phyloP scores from a whole-genome alignment of 495 filamentous ascomycete species.

The Lasiosphaeria miniovina region DNA sequence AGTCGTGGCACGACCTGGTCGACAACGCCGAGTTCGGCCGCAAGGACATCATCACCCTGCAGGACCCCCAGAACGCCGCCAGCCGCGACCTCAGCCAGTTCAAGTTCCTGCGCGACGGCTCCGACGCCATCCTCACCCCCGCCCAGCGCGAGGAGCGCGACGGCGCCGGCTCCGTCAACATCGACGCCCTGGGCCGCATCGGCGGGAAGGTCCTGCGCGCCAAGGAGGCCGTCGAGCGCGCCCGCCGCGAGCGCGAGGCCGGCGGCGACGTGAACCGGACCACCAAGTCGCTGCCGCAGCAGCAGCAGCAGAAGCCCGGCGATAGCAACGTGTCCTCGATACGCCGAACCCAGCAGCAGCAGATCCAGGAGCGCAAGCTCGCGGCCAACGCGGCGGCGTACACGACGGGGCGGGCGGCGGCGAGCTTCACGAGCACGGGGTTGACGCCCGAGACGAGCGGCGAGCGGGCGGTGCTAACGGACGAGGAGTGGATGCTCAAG shows the following conservation, averaged over 20 bases:
- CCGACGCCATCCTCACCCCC: conserved; percentile 58
- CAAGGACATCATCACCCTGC: conserved; percentile 92
- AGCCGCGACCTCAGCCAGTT: conserved; percentile 82
- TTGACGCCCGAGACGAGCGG: conserved; percentile 85
- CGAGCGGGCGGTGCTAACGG: conserved; percentile 78
- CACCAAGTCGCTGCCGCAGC: conserved; percentile 18
- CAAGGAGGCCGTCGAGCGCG: conserved; percentile 84
- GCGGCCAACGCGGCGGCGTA: conserved; percentile 85
- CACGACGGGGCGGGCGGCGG: conserved; percentile 89
- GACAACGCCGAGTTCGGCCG: conserved; percentile 83
- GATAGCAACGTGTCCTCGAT: background rate
- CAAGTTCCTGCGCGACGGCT: conserved; percentile 84
- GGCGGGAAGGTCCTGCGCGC: conserved; percentile 86
- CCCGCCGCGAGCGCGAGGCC: conserved; percentile 55
- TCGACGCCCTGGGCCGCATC: conserved; percentile 67
- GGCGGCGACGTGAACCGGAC: conserved; percentile 49
- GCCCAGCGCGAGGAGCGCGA: conserved; percentile 51
- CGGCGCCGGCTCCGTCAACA: conserved; percentile 66
- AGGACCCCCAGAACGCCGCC: conserved; percentile 91
- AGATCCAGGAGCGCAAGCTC: conserved; percentile 47
- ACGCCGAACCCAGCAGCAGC: conserved; percentile 22
- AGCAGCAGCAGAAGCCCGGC: conserved; percentile 1
- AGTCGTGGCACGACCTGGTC: conserved; percentile 91
- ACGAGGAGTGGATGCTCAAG: conserved; percentile 95
- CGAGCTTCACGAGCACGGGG: conserved; percentile 91